A percentile compares a stretch with the other conserved stretches of the same genome.
These are phyloP conservation scores for Suillus alpinus DNA, from an alignment of 768 basidiomycete species.

Conservation along the genomic window DNA sequence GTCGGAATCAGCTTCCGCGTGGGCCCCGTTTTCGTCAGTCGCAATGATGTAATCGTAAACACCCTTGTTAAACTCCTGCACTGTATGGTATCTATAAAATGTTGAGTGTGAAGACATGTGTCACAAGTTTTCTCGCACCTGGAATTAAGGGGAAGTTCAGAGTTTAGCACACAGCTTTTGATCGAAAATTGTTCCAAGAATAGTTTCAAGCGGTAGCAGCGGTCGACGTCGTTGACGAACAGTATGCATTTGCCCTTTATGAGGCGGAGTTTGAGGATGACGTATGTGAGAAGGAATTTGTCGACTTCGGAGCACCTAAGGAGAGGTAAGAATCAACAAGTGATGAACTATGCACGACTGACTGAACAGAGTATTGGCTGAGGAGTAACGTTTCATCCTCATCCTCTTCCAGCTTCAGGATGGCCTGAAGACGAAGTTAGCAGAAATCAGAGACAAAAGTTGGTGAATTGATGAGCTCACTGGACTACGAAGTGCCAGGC, in stretches of 20 bases:
- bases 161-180: constrained; percentile 93
- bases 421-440: constrained; percentile 47
- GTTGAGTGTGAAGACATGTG: neutral
- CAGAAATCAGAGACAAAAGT: neutral
- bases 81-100: constrained; percentile 79
- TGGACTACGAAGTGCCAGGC: constrained; percentile 81
- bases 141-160: constrained; percentile 93
- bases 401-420: constrained; percentile 84
- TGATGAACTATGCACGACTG: constrained; percentile 16
- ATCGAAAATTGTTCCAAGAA: constrained; percentile 98
- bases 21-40: constrained; percentile 80
- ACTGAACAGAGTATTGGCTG: constrained; percentile 85
- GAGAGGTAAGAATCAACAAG: constrained; percentile 1
- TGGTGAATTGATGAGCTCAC: constrained; percentile 42
- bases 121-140: constrained; percentile 41
- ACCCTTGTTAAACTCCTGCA: constrained; percentile 98
- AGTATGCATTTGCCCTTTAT: constrained; percentile 95
- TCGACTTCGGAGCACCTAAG: constrained; percentile 86
- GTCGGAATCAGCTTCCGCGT: constrained; percentile 48
- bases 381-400: constrained; percentile 79
- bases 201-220: constrained; percentile 93
- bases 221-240: constrained; percentile 95
- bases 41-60: constrained; percentile 99
- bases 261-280: constrained; percentile 93
- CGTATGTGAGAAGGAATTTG: constrained; percentile 95